These are phyloP conservation scores for Melaleuca alternifolia DNA, from an alignment of 345 rosid genomes.

Conservation along the genomic window DNA sequence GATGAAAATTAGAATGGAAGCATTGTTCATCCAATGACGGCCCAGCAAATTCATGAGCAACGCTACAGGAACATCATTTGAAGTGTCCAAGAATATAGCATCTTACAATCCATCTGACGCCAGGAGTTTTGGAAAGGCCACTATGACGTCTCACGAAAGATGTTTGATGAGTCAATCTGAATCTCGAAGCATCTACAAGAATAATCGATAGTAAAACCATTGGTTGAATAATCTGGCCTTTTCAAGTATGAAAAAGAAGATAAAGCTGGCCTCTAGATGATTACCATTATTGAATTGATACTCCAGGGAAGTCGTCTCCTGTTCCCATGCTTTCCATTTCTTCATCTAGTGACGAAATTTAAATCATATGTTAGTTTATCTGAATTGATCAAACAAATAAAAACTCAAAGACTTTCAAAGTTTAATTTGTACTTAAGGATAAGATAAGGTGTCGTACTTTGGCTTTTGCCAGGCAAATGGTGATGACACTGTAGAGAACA, in stretches of 20 bases:
- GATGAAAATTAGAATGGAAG: not conserved
- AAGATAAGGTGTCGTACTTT: constrained; percentile 9
- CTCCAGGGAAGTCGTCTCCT: constrained; percentile 31
- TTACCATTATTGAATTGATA: constrained; percentile 32
- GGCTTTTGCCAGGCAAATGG: constrained; percentile 26
- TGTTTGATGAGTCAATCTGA: constrained; percentile 34
- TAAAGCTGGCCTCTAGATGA: not conserved
- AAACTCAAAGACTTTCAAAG: not conserved
- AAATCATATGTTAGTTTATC: not conserved
- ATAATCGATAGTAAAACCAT: not conserved
- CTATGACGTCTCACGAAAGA: constrained; percentile 34
- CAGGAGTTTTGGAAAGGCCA: constrained; percentile 24
- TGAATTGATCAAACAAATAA: not conserved
- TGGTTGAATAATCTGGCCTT: not conserved
- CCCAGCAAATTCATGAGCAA: not conserved
- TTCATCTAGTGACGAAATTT: constrained; percentile 16
- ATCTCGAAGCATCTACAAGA: constrained; percentile 29
- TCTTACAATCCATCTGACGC: constrained; percentile 36
- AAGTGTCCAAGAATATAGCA: not conserved
- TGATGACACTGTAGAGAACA: constrained; percentile 23
- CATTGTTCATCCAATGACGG: not conserved
- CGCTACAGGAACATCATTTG: not conserved
- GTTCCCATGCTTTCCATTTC: constrained; percentile 37
- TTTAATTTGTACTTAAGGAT: not conserved
- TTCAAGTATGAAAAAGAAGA: not conserved